These are phyloP conservation scores for Coemansia sp. DNA, from an alignment of 192 early-diverging fungal genomes.

Conservation along the genomic window DNA sequence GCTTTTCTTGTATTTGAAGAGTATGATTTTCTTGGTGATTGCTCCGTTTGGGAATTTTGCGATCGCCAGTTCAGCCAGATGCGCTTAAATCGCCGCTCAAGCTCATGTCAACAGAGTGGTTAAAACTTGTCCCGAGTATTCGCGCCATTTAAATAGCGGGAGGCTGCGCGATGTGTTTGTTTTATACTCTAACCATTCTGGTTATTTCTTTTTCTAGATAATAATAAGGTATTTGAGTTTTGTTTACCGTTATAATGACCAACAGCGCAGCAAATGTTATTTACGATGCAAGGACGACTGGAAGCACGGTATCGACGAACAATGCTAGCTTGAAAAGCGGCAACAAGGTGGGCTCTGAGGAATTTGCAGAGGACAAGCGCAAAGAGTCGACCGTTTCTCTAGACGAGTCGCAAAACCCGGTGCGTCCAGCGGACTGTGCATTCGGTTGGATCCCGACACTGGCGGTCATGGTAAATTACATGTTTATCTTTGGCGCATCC, in stretches of 20 bases:
- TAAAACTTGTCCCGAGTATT: neutral
- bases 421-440: conserved; percentile 17
- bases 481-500: conserved; percentile 43
- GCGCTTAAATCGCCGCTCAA: neutral
- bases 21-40: neutral
- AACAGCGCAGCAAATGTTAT: neutral
- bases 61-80: neutral
- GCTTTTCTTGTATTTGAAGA: neutral
- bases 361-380: neutral
- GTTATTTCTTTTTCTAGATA: neutral
- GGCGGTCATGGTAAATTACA: conserved; percentile 20
- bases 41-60: neutral
- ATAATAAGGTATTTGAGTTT: neutral
- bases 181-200: neutral
- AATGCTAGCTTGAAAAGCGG: neutral
- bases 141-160: neutral
- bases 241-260: neutral
- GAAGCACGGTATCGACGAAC: neutral
- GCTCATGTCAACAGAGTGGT: neutral
- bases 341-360: neutral
- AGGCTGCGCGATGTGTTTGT: neutral
- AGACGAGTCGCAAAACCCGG: neutral
- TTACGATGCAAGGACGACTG: neutral
- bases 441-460: conserved; percentile 44
- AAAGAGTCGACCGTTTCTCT: neutral